A percentile compares a stretch with the other conserved stretches of the same genome.
Evolutionary conservation across 2,329 filamentous ascomycete genomes (phyloP).

Genomic region (Cryoendolithus antarcticus): DNA sequence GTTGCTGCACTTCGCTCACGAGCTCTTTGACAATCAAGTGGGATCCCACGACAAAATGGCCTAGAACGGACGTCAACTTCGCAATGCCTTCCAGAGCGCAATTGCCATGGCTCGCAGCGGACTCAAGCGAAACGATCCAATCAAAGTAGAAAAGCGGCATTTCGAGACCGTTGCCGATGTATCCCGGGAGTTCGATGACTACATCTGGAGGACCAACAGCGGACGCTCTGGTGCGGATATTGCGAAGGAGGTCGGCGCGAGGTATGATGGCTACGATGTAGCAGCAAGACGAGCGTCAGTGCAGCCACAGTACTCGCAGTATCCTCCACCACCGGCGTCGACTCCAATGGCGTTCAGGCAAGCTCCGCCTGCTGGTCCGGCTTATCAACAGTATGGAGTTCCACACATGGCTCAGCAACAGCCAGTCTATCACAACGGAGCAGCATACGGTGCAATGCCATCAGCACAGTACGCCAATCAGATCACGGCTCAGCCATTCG

Average conservation of each 20-base stretch:
- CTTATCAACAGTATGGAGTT: too few species aligned
- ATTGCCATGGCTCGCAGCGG: conserved; percentile 17
- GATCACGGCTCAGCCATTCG: too few species aligned
- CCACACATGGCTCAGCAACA: too few species aligned
- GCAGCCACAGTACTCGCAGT: conserved; percentile 24
- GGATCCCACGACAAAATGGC: neutral
- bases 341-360: conserved; percentile 8
- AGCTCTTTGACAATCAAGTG: neutral
- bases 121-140: neutral
- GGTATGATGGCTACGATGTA: neutral
- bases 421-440: too few species aligned
- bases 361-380: too few species aligned
- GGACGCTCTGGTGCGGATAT: conserved; percentile 1
- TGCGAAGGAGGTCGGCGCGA: neutral
- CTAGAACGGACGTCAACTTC: conserved; percentile 28
- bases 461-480: too few species aligned
- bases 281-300: neutral
- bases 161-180: conserved; percentile 2
- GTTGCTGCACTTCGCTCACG: neutral
- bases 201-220: conserved; percentile 1
- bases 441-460: too few species aligned
- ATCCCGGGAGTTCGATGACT: conserved; percentile 1
- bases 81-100: conserved; percentile 26
- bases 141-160: neutral
- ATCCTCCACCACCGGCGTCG: conserved; percentile 27